Conservation (phyloP, 805 yeast species). For the Candida takata region DNA sequence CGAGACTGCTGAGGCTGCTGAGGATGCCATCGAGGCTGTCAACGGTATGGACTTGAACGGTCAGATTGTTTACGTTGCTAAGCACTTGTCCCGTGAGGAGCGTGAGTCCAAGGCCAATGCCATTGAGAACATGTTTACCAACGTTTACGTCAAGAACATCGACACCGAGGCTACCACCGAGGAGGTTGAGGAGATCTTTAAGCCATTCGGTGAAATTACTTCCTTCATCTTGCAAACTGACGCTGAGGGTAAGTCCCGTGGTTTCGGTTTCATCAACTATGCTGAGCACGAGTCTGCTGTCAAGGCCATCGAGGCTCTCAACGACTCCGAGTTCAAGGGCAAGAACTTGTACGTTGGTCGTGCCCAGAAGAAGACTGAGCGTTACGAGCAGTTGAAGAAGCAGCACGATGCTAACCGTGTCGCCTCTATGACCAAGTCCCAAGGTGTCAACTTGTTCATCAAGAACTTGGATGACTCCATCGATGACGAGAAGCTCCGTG, state of each 20-base stretch:
- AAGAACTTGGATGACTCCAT: constrained; percentile 93
- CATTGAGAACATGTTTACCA: constrained; percentile 89
- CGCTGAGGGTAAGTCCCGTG: constrained; percentile 82
- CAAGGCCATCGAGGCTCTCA: constrained; percentile 86
- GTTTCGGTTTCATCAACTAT: constrained; percentile 93
- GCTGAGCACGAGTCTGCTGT: constrained; percentile 83
- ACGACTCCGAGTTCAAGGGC: constrained; percentile 80
- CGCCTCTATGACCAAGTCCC: constrained; percentile 89
- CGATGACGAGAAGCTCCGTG: constrained; percentile 85
- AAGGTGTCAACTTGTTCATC: constrained; percentile 94
- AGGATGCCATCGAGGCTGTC: constrained; percentile 91
- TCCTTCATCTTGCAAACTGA: constrained; percentile 76
- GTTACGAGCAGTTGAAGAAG: constrained; percentile 90
- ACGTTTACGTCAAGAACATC: constrained; percentile 90
- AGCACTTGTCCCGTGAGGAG: constrained; percentile 86
- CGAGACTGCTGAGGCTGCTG: constrained; percentile 87
- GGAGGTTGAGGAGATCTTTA: constrained; percentile 66
- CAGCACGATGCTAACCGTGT: constrained; percentile 88
- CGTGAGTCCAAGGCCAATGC: constrained; percentile 91
- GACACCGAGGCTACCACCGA: constrained; percentile 61
- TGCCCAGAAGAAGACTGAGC: constrained; percentile 98
- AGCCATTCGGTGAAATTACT: constrained; percentile 70
- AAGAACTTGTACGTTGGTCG: constrained; percentile 91
- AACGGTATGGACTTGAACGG: constrained; percentile 98
- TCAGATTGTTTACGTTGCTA: constrained; percentile 92